A percentile compares a stretch with the other conserved stretches of the same genome.
phyloP scores from a whole-genome alignment of 2,329 filamentous ascomycete species.

The Curvularia sp. region DNA sequence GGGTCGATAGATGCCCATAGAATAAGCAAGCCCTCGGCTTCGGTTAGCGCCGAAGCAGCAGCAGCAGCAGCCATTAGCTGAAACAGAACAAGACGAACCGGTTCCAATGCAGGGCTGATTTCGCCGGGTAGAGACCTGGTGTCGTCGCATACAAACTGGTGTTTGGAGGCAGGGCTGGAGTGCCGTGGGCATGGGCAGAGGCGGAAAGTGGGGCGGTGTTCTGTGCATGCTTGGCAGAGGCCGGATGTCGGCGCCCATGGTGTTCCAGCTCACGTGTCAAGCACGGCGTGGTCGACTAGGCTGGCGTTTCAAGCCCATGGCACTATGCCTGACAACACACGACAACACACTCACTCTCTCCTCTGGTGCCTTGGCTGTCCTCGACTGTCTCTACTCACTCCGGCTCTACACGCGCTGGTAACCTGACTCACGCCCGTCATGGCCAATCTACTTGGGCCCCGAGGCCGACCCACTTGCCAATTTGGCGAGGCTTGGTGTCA shows the following conservation, averaged over 20 bases:
- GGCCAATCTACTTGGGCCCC: not conserved
- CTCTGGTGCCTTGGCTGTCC: not conserved
- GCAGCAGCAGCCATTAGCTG: not conserved
- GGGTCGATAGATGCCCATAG: conserved; percentile 23
- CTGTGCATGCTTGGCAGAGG: not conserved
- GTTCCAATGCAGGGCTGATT: not conserved
- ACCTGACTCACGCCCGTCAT: conserved; percentile 1
- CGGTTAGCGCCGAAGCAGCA: not conserved
- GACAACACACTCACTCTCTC: not conserved
- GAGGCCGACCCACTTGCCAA: not conserved
- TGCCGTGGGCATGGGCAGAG: not conserved
- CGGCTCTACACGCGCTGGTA: not conserved
- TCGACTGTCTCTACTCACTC: not conserved
- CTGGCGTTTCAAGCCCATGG: conserved; percentile 6
- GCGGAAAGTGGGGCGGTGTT: not conserved
- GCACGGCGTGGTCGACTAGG: conserved; percentile 2
- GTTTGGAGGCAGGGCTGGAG: not conserved
- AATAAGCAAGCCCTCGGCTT: conserved; percentile 7
- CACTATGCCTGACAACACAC: not conserved
- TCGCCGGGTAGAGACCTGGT: not conserved
- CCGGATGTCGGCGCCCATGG: not conserved
- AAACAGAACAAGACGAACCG: not conserved
- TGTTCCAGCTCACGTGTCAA: conserved; percentile 6
- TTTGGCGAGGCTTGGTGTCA: conserved; percentile 4
- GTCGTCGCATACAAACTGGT: no score